These are phyloP conservation scores for Lobulomyces angularis DNA, from an alignment of 192 early-diverging fungal genomes.

Conservation along the genomic window DNA sequence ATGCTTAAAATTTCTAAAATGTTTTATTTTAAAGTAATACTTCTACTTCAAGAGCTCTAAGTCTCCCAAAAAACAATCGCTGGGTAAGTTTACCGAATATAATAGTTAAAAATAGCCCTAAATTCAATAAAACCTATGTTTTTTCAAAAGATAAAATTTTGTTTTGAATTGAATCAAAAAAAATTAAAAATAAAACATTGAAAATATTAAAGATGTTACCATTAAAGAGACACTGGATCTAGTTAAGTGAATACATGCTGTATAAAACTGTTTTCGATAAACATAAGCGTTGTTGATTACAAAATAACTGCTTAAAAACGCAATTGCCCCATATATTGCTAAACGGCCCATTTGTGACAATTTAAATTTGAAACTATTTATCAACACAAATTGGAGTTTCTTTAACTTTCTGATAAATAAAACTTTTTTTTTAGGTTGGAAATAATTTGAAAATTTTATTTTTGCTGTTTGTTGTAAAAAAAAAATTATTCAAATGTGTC, in stretches of 20 bases:
- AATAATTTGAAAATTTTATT: too few species aligned
- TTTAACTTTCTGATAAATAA: too few species aligned
- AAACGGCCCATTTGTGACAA: too few species aligned
- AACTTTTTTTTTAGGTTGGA: too few species aligned
- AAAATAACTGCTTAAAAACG: too few species aligned
- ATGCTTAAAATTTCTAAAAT: not conserved
- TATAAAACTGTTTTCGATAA: constrained; percentile 61
- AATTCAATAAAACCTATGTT: constrained; percentile 61
- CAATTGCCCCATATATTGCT: too few species aligned
- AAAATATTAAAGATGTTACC: too few species aligned
- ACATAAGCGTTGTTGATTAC: constrained; percentile 25
- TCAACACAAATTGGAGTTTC: too few species aligned
- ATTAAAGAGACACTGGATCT: constrained; percentile 79
- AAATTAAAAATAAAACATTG: not conserved
- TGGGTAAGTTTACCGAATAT: constrained; percentile 65
- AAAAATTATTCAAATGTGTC: too few species aligned
- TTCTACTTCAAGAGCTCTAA: constrained; percentile 88
- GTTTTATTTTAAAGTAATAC: constrained; percentile 17
- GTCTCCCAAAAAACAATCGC: constrained; percentile 76
- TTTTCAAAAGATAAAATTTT: too few species aligned
- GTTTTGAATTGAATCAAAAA: not conserved
- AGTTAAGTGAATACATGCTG: constrained; percentile 78
- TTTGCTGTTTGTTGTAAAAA: too few species aligned
- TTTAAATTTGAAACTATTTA: too few species aligned
- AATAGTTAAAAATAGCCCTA: constrained; percentile 65